These are phyloP conservation scores for Aspergillus sp. DNA, from an alignment of 2,329 filamentous ascomycete species.

Conservation along the genomic window DNA sequence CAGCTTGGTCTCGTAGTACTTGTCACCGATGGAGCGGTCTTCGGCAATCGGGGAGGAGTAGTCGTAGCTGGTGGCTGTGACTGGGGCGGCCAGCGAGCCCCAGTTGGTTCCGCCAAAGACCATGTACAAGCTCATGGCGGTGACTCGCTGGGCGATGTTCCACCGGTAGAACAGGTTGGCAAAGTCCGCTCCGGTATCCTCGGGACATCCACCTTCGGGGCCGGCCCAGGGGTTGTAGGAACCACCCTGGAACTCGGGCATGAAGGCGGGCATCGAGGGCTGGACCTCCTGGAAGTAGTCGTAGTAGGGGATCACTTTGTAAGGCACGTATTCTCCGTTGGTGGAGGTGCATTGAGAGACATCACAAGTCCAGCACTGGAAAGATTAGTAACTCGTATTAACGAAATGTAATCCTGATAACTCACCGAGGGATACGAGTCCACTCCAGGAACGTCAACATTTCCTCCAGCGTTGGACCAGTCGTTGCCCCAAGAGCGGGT, in stretches of 20 bases:
- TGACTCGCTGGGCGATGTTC: conserved; percentile 60
- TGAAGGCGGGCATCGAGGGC: conserved; percentile 50
- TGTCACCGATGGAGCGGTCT: conserved; percentile 56
- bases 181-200: conserved; percentile 58
- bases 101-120: conserved; percentile 65
- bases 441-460: conserved; percentile 29
- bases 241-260: conserved; percentile 62
- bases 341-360: conserved; percentile 60
- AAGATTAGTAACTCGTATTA: conserved; percentile 48
- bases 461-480: conserved; percentile 55
- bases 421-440: conserved; percentile 51
- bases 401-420: conserved; percentile 21
- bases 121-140: conserved; percentile 64
- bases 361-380: conserved; percentile 64
- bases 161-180: conserved; percentile 65
- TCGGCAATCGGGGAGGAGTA: conserved; percentile 64
- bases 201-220: conserved; percentile 55
- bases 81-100: conserved; percentile 59
- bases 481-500: conserved; percentile 61
- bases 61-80: conserved; percentile 62
- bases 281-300: conserved; percentile 46
- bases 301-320: conserved; percentile 50
- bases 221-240: conserved; percentile 64
- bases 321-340: conserved; percentile 60
- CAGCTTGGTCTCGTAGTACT: conserved; percentile 65